Evolutionary conservation across 202 grass and related monocot species (phyloP), one percentile per base, ranked within the genome.

Genomic region (Bolboschoenoplectus hybrid): DNA sequence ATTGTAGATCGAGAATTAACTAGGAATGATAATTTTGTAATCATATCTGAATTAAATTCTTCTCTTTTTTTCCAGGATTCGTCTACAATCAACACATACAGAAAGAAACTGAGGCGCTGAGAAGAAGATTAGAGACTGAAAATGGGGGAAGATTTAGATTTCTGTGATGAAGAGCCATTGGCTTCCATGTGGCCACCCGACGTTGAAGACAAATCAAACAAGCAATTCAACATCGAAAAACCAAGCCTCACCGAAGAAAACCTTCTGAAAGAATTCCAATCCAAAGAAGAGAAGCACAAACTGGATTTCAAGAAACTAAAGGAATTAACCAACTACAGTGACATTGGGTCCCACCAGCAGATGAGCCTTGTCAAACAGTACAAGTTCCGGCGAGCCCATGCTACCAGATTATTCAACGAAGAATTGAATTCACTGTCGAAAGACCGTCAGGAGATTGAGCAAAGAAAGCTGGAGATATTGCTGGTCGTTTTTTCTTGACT

Each of bases 111-210:
- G 36, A 40, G 75, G 52, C 36, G 43, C 2, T 36, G 6, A 3
- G 26, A 53, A 35, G 16, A 69, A 71, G 9, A 71, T 10, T 70
- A 43, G 34, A 70, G 79, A 78, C 5, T 20, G 72, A 92, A 91
- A 41, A 97, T 97, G 95, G 92, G 88, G 45, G 88, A 89, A 14
- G 91, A 89, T 83, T 56, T 89, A 44, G 85, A 41, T 13, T 93
- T 91, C 1, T 85, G 76, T 50, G 95, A 97, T 7, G 74, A 89
- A 87, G 92, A 97, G 75, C 91, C 88, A 13, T 43, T 91, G 85
- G 62, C 87, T 87, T 87, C 95, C 16, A 97, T 97, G 95, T 97
- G 95, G 95, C 93, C 92, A 64, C 74, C 91, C 47, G 88, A 95
- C 51, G 74, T 95, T 53, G 89, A 85, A 79, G 90, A 91, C 67